phyloP scores from a whole-genome alignment of 768 basidiomycete species.

The Mycena amicta region DNA sequence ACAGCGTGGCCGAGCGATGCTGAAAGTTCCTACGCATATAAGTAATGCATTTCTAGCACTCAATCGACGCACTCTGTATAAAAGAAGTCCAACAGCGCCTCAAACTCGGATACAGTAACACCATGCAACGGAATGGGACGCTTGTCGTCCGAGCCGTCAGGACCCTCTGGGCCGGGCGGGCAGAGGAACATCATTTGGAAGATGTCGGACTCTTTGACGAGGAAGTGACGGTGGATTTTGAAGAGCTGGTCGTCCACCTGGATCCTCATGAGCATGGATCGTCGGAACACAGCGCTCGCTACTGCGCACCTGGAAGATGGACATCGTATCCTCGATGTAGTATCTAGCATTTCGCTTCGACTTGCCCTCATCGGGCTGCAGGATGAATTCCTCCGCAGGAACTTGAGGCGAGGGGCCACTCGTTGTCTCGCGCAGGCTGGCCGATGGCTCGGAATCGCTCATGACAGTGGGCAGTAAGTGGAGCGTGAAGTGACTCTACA shows the following conservation, averaged over 20 bases:
- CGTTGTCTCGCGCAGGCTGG: no score
- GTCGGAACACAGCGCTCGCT: not conserved
- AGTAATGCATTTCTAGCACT: not conserved
- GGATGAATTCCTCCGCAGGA: no score
- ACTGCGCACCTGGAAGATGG: constrained; percentile 24
- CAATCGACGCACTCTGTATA: constrained; percentile 35
- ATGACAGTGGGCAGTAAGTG: no score
- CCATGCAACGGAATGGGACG: constrained; percentile 35
- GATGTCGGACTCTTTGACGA: constrained; percentile 39
- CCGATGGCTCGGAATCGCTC: no score
- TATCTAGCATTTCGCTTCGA: constrained; percentile 14
- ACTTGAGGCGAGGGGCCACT: no score
- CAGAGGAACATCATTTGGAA: constrained; percentile 41
- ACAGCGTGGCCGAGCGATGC: constrained; percentile 3
- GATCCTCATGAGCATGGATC: not conserved
- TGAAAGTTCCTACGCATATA: constrained; percentile 13
- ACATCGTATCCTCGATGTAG: constrained; percentile 25
- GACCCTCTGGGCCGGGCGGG: constrained; percentile 24
- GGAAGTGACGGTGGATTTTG: constrained; percentile 43
- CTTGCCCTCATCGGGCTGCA: no score
- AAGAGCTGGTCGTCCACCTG: constrained; percentile 42
- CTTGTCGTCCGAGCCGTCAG: constrained; percentile 36
- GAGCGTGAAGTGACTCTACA: no score
- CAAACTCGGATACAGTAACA: constrained; percentile 38
- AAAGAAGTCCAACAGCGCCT: constrained; percentile 41